Evolutionary conservation across 2,329 filamentous ascomycete species (phyloP).

Genomic region (Aureobasidium vineae): DNA sequence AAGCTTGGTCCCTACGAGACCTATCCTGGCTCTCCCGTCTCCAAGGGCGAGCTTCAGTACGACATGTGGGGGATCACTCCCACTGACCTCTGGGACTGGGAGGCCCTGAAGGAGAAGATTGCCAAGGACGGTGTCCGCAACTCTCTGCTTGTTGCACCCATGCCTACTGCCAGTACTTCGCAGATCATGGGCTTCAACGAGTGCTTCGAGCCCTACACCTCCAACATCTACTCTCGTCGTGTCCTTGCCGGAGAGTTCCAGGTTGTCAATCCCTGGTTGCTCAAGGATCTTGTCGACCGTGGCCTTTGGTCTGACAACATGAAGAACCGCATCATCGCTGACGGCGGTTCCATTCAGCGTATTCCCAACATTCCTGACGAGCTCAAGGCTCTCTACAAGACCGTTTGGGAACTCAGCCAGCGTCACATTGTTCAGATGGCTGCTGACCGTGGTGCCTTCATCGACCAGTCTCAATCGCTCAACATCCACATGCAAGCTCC

Average conservation of each 20-base stretch:
- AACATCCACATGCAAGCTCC: slow-evolving; percentile 99
- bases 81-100: slow-evolving; percentile 96
- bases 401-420: slow-evolving; percentile 98
- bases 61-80: slow-evolving; percentile 98
- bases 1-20: slow-evolving; percentile 80
- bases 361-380: slow-evolving; percentile 95
- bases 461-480: slow-evolving; percentile 97
- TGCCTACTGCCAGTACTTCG: slow-evolving; percentile 96
- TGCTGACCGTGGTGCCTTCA: slow-evolving; percentile 95
- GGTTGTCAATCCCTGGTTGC: slow-evolving; percentile 97
- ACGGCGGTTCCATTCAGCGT: slow-evolving; percentile 92
- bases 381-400: slow-evolving; percentile 98
- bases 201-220: slow-evolving; percentile 99
- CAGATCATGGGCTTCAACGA: slow-evolving; percentile 99
- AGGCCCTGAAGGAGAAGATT: slow-evolving; percentile 81
- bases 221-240: slow-evolving; percentile 98
- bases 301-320: slow-evolving; percentile 99
- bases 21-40: slow-evolving; percentile 90
- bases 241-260: slow-evolving; percentile 98
- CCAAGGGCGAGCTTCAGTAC: slow-evolving; percentile 93
- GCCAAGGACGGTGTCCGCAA: slow-evolving; percentile 93
- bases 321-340: slow-evolving; percentile 99
- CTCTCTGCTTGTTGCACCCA: slow-evolving; percentile 90
- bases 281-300: slow-evolving; percentile 97
- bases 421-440: slow-evolving; percentile 96